These are phyloP conservation scores for Pythium oligandrum DNA, from an alignment of 352 stramenopile genomes.

Conservation along the genomic window DNA sequence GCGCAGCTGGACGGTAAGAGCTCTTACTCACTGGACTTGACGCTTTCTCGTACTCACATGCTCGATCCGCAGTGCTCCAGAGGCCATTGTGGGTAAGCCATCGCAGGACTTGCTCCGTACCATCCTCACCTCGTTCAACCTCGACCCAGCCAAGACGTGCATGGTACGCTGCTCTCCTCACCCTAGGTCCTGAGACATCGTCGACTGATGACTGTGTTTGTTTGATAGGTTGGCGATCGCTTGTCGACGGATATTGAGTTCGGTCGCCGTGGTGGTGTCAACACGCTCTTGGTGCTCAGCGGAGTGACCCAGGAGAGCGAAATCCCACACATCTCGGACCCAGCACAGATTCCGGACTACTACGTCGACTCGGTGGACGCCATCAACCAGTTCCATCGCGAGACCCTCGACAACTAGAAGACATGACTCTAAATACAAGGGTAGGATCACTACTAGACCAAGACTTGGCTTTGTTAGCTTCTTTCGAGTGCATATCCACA, in stretches of 20 bases:
- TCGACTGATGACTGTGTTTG: neutral
- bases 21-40: constrained; percentile 1
- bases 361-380: constrained; percentile 68
- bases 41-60: constrained; percentile 1
- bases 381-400: constrained; percentile 56
- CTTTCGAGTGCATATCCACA: too few relatives aligned
- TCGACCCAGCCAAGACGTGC: constrained; percentile 69
- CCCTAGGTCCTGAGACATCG: too few relatives aligned
- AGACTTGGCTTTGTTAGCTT: neutral
- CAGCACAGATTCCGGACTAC: constrained; percentile 52
- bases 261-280: constrained; percentile 55
- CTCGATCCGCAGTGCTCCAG: constrained; percentile 31
- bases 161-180: constrained; percentile 37
- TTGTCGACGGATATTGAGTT: constrained; percentile 85
- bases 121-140: constrained; percentile 64
- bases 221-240: constrained; percentile 63
- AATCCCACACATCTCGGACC: constrained; percentile 42
- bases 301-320: constrained; percentile 63
- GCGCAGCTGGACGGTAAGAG: constrained; percentile 56
- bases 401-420: constrained; percentile 4
- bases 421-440: constrained; percentile 7
- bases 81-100: constrained; percentile 77
- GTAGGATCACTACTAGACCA: neutral
- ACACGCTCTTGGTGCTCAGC: constrained; percentile 74
- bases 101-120: constrained; percentile 81